Conservation (phyloP, 2,329 filamentous ascomycete species). For the Coniochaeta hoffmannii region DNA sequence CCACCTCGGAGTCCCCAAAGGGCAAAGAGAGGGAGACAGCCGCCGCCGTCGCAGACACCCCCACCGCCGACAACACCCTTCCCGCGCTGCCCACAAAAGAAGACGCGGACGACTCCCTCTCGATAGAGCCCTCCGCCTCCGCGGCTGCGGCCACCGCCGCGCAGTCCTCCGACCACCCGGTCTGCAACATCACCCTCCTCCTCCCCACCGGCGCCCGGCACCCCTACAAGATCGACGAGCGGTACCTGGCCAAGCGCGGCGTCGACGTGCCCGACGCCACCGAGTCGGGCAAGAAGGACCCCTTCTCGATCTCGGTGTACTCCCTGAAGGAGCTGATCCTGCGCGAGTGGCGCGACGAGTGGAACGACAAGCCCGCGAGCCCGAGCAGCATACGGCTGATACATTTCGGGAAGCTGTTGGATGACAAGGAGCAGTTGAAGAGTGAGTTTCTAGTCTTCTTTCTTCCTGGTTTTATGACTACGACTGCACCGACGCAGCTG, state of each 20-base stretch:
- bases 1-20: neutral
- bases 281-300: constrained; percentile 57
- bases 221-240: constrained; percentile 83
- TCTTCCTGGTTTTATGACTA: too few species aligned
- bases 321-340: constrained; percentile 91
- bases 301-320: constrained; percentile 86
- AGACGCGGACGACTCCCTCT: constrained; percentile 20
- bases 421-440: constrained; percentile 78
- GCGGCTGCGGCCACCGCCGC: too few species aligned
- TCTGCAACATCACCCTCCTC: constrained; percentile 73
- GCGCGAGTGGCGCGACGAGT: constrained; percentile 86
- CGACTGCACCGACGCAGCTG: too few species aligned
- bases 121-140: constrained; percentile 22
- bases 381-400: constrained; percentile 88
- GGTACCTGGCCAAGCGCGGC: constrained; percentile 73
- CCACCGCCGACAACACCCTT: neutral
- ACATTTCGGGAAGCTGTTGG: constrained; percentile 82
- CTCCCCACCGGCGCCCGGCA: constrained; percentile 76
- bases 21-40: neutral
- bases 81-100: neutral
- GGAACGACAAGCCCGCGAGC: constrained; percentile 79
- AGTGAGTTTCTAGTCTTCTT: constrained; percentile 48
- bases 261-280: constrained; percentile 65
- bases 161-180: constrained; percentile 26
- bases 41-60: neutral